Evolutionary conservation across 164 flowering plant genomes (phyloP), one percentile per base, ranked within the genome.

Genomic region (Umbellularia californica): DNA sequence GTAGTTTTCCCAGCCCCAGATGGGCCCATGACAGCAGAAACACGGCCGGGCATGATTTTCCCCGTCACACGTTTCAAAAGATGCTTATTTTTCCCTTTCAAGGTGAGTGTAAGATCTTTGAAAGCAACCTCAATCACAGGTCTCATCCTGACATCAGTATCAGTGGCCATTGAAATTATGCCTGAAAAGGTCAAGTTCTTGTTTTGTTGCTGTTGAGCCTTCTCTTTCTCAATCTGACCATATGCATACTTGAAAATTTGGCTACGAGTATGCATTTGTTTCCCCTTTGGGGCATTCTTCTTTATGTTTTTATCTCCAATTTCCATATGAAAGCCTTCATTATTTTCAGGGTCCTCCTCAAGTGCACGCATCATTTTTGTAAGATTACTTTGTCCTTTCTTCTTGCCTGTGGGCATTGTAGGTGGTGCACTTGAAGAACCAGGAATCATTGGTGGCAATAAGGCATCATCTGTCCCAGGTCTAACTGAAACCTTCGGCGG

Each of bases 1-100:
- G 99, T 96, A 24, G 99, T 96, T 80, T 96, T 96, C 66, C 99
- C 99, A 76, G 99, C 99, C 60, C 99, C 99, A 69, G 99, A 94
- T 66, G 99, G 99, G 50, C 99, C 99, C 99, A 96, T 96, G 67
- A 96, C 98, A 74, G 99, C 98, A 60, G 98, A 87, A 79, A 96
- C 93, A 69, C 90, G 90, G 13, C 98, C 99, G 64, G 99, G 97
- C 78, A 77, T 72, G 75, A 96, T 75, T 82, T 94, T 96, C 64
- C 99, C 99, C 3, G 93, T 91, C 73, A 96, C 94, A 80, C 90
- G 84, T 80, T 97, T 90, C 86, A 96, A 65, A 4, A 96, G 78
- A 81, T 90, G 92, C 79, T 83, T 94, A 70, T 90, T 76, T 84
- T 92, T 96, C 58, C 91, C 90, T 77, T 84, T 96, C 79, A 94